phyloP scores from a whole-genome alignment of 1,139 yeast genomes.

The Taiozyma sp. region DNA sequence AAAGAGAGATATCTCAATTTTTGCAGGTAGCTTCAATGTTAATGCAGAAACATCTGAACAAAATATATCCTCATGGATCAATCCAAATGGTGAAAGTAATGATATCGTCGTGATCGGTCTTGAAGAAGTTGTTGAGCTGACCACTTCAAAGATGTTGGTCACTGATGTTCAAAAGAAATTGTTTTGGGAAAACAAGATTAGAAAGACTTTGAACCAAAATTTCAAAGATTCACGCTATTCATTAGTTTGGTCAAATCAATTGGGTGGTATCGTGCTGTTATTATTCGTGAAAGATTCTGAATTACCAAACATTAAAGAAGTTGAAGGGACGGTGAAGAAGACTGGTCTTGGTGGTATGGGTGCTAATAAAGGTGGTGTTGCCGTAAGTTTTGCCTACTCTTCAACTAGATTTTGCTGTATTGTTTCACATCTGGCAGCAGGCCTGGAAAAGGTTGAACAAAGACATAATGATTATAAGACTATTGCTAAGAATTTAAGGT shows the following conservation, averaged over 20 bases:
- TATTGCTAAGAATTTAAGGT: constrained; percentile 68
- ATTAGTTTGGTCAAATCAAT: constrained; percentile 77
- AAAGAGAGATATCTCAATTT: constrained; percentile 45
- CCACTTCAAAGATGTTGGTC: constrained; percentile 84
- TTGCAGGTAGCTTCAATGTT: constrained; percentile 66
- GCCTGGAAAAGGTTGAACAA: constrained; percentile 76
- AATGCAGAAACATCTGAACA: constrained; percentile 54
- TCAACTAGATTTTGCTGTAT: constrained; percentile 75
- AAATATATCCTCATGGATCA: constrained; percentile 52
- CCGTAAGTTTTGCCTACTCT: constrained; percentile 72
- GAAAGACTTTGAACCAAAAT: constrained; percentile 46
- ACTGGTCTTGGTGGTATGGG: constrained; percentile 92
- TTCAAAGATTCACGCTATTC: constrained; percentile 44
- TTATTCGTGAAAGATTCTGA: constrained; percentile 63
- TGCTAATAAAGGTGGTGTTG: constrained; percentile 90
- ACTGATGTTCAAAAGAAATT: constrained; percentile 67
- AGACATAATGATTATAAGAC: constrained; percentile 85
- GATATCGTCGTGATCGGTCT: constrained; percentile 81
- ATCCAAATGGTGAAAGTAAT: constrained; percentile 41
- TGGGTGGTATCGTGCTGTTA: constrained; percentile 86
- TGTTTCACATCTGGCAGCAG: constrained; percentile 96
- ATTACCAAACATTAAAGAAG: constrained; percentile 58
- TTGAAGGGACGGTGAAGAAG: constrained; percentile 76
- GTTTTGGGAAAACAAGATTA: constrained; percentile 75
- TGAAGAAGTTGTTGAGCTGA: constrained; percentile 88